Conservation (phyloP, 495 filamentous ascomycete genomes). For the Aspergillus bertholletiae region DNA sequence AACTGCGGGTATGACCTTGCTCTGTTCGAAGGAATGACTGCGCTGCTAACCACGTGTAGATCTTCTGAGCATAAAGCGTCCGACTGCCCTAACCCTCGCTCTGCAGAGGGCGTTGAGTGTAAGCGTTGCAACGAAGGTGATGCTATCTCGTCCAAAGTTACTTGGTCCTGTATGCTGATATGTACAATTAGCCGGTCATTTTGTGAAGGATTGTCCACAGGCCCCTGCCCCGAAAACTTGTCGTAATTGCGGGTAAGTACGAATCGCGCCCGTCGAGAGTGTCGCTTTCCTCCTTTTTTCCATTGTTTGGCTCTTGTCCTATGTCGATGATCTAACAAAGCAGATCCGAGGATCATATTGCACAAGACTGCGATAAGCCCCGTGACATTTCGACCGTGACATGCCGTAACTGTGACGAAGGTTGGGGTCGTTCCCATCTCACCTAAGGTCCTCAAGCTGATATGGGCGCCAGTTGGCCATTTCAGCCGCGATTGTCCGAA, state of each 20-base stretch:
- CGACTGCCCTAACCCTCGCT: conserved; percentile 69
- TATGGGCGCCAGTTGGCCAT: conserved; percentile 56
- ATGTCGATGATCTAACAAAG: conserved; percentile 14
- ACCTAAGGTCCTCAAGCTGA: not conserved
- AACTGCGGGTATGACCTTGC: conserved; percentile 67
- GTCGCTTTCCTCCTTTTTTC: not conserved
- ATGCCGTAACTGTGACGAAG: conserved; percentile 70
- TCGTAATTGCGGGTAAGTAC: conserved; percentile 59
- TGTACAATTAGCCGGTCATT: conserved; percentile 64
- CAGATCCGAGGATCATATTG: conserved; percentile 49
- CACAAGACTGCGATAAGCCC: conserved; percentile 53
- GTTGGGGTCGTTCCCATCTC: conserved; percentile 19
- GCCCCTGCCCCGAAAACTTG: conserved; percentile 49
- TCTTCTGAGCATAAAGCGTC: conserved; percentile 55
- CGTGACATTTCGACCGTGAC: conserved; percentile 44
- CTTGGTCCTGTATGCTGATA: not conserved
- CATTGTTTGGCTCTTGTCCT: not conserved
- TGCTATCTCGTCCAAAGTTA: not conserved
- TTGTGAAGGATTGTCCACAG: conserved; percentile 76
- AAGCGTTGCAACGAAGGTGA: conserved; percentile 69
- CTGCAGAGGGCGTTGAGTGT: conserved; percentile 73
- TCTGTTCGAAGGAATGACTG: not conserved
- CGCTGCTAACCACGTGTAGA: conserved; percentile 23
- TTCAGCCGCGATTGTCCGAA: conserved; percentile 68
- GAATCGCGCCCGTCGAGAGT: not conserved